These are phyloP conservation scores for Coprinopsis marcescibilis DNA, from an alignment of 768 basidiomycete species.

Conservation along the genomic window DNA sequence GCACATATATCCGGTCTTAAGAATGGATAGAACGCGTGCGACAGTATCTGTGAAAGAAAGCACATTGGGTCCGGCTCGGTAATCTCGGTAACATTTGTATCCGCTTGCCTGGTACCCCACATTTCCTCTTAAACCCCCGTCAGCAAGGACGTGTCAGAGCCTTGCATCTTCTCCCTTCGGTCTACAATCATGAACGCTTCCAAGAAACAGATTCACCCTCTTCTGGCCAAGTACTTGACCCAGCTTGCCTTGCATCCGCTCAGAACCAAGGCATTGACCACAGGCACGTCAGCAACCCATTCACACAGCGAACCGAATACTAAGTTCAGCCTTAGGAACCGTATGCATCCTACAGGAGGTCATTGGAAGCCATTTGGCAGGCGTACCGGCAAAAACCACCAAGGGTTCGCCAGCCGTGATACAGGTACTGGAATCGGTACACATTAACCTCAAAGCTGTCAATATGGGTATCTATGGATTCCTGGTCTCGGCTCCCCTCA, in stretches of 20 bases:
- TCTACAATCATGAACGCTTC: conserved; percentile 34
- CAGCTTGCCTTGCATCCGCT: conserved; percentile 66
- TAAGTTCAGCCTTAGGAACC: conserved; percentile 26
- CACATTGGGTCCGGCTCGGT: too few relatives aligned
- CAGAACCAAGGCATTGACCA: conserved; percentile 75
- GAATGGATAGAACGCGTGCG: too few relatives aligned
- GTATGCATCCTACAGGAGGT: conserved; percentile 76
- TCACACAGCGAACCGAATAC: neutral
- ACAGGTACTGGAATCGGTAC: conserved; percentile 47
- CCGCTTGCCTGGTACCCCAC: conserved; percentile 4
- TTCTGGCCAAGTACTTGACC: conserved; percentile 65
- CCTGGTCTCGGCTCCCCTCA: conserved; percentile 76
- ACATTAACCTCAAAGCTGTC: conserved; percentile 64
- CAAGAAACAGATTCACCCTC: conserved; percentile 30
- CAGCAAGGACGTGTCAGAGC: conserved; percentile 1
- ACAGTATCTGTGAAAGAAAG: too few relatives aligned
- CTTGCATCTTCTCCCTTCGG: conserved; percentile 11
- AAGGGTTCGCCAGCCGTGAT: conserved; percentile 50
- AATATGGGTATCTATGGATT: conserved; percentile 86
- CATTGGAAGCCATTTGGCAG: conserved; percentile 66
- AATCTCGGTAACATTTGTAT: too few relatives aligned
- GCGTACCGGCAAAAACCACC: conserved; percentile 45
- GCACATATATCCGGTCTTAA: conserved; percentile 13
- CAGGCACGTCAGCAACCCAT: conserved; percentile 37
- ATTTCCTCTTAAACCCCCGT: conserved; percentile 1